A percentile compares a stretch with the other conserved stretches of the same genome.
These are phyloP conservation scores for Starmerella sirachaensis DNA, from an alignment of 805 yeast species.

Conservation along the genomic window DNA sequence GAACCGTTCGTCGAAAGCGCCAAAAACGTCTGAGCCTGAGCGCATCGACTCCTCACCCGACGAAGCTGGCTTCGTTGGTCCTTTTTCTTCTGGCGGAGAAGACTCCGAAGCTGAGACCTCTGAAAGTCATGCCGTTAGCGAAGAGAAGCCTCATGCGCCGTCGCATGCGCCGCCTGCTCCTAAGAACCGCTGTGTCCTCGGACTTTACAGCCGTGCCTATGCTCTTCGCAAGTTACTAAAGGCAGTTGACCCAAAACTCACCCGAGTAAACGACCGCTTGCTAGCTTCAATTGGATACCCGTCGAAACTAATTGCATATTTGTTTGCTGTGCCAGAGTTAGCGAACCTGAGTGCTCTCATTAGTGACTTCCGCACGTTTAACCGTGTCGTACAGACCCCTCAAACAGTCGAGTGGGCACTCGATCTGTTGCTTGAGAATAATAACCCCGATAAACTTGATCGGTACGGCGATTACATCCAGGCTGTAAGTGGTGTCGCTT, in stretches of 20 bases:
- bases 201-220: conserved; percentile 15
- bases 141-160: neutral
- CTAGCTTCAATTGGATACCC: conserved; percentile 26
- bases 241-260: conserved; percentile 13
- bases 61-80: neutral
- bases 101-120: neutral
- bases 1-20: too few species aligned
- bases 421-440: conserved; percentile 24
- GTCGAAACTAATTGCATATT: conserved; percentile 18
- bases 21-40: too few species aligned
- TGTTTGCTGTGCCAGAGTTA: conserved; percentile 7
- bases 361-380: conserved; percentile 28
- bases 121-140: neutral
- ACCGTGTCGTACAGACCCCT: conserved; percentile 31
- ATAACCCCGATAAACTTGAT: conserved; percentile 26
- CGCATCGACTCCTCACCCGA: too few species aligned
- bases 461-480: conserved; percentile 27
- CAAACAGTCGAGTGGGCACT: conserved; percentile 30
- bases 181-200: conserved; percentile 1
- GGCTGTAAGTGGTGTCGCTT: conserved; percentile 28
- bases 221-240: conserved; percentile 8
- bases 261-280: conserved; percentile 17
- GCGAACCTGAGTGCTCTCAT: conserved; percentile 12
- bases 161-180: too few species aligned
- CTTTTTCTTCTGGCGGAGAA: neutral